A percentile compares a stretch with the other conserved stretches of the same genome.
Evolutionary conservation across 441 rosid species (phyloP).

Genomic region (Lepidium campestre): DNA sequence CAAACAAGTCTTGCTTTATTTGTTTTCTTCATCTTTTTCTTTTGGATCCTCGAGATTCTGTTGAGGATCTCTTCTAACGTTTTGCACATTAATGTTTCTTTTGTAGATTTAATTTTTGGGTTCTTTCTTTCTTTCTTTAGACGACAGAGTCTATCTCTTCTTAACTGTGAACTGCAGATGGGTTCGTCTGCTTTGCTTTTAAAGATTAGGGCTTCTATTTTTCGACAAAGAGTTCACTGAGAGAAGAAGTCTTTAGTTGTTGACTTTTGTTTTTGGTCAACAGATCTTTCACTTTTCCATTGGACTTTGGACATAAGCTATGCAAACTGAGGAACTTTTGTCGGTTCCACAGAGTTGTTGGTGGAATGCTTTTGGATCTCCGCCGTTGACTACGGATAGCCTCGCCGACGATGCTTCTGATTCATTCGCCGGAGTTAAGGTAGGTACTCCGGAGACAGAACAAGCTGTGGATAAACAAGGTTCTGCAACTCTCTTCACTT

Average conservation of each 20-base stretch:
- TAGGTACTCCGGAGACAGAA: slow-evolving; percentile 22
- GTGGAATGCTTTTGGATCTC: slow-evolving; percentile 62
- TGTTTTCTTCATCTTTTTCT: not conserved
- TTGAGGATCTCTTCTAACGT: not conserved
- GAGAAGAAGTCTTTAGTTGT: not conserved
- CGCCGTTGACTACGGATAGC: slow-evolving; percentile 26
- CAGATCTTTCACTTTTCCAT: slow-evolving; percentile 26
- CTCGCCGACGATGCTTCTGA: slow-evolving; percentile 36
- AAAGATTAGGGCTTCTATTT: not conserved
- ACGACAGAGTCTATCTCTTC: slow-evolving; percentile 21
- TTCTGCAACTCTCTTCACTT: slow-evolving; percentile 41
- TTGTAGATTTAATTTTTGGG: not conserved
- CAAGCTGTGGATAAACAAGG: slow-evolving; percentile 38
- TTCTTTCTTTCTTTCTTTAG: slow-evolving; percentile 5
- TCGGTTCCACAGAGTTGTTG: slow-evolving; percentile 47
- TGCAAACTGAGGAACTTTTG: slow-evolving; percentile 58
- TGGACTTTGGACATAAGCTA: slow-evolving; percentile 48
- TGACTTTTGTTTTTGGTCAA: slow-evolving; percentile 15
- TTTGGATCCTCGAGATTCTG: not conserved
- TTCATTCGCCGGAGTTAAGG: slow-evolving; percentile 30
- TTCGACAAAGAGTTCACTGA: slow-evolving; percentile 6
- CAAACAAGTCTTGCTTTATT: too few relatives aligned
- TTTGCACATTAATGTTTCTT: not conserved
- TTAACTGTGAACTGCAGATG: slow-evolving; percentile 23
- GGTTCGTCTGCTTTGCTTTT: slow-evolving; percentile 14